Percentiles rank a stretch among this genome's conserved stretches.
phyloP scores from a whole-genome alignment of 495 filamentous ascomycete species.

The Penicillium taxi region DNA sequence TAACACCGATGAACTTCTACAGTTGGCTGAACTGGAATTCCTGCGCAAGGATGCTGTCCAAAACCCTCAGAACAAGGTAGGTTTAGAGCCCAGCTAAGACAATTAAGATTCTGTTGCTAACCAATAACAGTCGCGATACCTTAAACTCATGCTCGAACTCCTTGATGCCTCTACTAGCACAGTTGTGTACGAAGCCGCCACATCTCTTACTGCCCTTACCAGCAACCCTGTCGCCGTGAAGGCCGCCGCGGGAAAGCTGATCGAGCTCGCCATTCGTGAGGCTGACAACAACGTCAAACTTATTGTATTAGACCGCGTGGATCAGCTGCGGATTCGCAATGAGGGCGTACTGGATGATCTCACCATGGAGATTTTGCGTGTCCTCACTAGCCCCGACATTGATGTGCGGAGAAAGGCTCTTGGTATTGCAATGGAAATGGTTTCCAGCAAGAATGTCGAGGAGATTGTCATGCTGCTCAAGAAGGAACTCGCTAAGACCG shows the following conservation, averaged over 20 bases:
- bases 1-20: conserved; percentile 88
- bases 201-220: conserved; percentile 87
- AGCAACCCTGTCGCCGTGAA: conserved; percentile 97
- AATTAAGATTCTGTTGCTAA: conserved; percentile 15
- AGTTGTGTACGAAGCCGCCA: conserved; percentile 97
- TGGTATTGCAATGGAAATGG: conserved; percentile 89
- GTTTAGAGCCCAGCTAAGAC: conserved; percentile 7
- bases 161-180: conserved; percentile 89
- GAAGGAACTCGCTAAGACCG: conserved; percentile 94
- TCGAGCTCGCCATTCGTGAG: conserved; percentile 93
- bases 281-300: conserved; percentile 99
- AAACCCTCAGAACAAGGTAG: conserved; percentile 86
- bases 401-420: conserved; percentile 93
- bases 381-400: conserved; percentile 92
- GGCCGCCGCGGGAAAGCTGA: conserved; percentile 90
- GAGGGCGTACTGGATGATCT: conserved; percentile 90
- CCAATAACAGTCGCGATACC: conserved; percentile 61
- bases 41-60: conserved; percentile 96
- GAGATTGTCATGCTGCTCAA: conserved; percentile 94
- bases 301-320: conserved; percentile 91
- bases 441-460: conserved; percentile 97
- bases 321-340: conserved; percentile 84
- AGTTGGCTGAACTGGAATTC: conserved; percentile 91
- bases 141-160: conserved; percentile 93
- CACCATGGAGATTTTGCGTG: conserved; percentile 95